Base-by-base conservation (phyloP, 1,284 basidiomycete species). In the Rhodotorula sp. region DNA sequence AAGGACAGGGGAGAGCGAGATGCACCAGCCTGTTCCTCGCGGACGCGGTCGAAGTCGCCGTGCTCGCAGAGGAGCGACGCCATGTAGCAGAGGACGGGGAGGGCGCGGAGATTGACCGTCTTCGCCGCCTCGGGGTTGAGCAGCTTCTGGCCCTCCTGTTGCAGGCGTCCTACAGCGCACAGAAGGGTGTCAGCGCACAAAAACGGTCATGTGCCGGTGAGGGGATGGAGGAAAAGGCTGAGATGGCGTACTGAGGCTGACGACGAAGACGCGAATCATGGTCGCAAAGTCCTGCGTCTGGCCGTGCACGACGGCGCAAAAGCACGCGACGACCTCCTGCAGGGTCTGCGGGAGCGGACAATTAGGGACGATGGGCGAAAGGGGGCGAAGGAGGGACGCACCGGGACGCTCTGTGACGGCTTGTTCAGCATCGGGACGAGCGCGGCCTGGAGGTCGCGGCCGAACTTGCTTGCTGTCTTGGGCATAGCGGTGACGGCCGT, bases 301-400 rank as follows among this genome's bases (percentile, higher is more conserved):
- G 77, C 91, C 83, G 63, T 88, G 88, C 1, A 96, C 89, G 5
- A 92, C 90, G 0, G 88, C 86, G 80, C 94, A 96, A 83, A 95
- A 89, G 78, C 95, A 97, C 0, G 91, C 91, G 21, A 99, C 90
- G 15, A 89, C 88, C 81, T 97, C 94, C 82, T 95, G 92, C 48
- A 97, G 82, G 39, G 89, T 88, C 89, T 94, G 73, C 4, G 5
- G 6, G 12, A 27, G 22, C 13, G 22, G 12, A 19, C 37, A 8
- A 39, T 61, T 27, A 32, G 29, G 8, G 25, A 12, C 22, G 60
- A 15, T 36, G 48, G 8, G 15, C 4, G 27, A 19, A n/a, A 17
- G 10, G 21, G 17, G 1, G 12, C n/a, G n/a, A 37, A 17, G 44
- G 21, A 50, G 9, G 15, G 61, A 70, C 53, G 55, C 5, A 72